Evolutionary conservation across 345 rosid genomes (phyloP), one percentile per base, ranked within the genome.

Genomic region (Boechera stricta): DNA sequence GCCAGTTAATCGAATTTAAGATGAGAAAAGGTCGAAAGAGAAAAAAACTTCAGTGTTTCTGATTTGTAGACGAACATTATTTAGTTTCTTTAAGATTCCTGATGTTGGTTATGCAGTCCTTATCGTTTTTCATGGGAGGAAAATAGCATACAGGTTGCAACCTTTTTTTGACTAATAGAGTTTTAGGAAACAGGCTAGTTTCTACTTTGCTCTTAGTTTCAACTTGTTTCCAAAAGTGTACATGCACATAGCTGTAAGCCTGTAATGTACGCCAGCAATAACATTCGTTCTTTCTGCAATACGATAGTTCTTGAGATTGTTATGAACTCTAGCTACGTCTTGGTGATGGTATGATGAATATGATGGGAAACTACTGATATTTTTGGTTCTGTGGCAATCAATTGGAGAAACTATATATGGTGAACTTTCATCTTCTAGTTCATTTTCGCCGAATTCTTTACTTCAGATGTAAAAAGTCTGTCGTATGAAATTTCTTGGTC

Each of bases 201-300:
- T 41, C 10, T 31, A 7, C 31, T 61, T 49, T 51, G 10, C 21
- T 56, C 2, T 57, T 57, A 57, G 24, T 57, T 57, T 65, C 29
- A 44, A 18, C 39, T 66, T 75, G 66, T 65, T 65, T 47, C 35
- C 45, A 29, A 38, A 18, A 32, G 12, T 64, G 54, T 63, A 74
- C 1, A 4, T 64, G 70, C 13, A 26, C 69, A 39, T 53, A 48
- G 54, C 24, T 21, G 24, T 21, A 21, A 21, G 29, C 29, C 44
- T 52, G 13, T 55, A 12, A n/a, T 47, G 48, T 36, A 44, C 56
- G 5, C 32, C 31, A 60, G 53, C 51, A 38, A 10, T 49, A 6
- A 16, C 10, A 8, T 51, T 21, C 52, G 6, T 21, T 41, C 1
- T 21, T 21, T 21, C 24, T 21, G 24, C 24, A 21, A 21, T 21